phyloP scores from a whole-genome alignment of 2,329 filamentous ascomycete genomes.

The Calonectria pseudoturangicola region DNA sequence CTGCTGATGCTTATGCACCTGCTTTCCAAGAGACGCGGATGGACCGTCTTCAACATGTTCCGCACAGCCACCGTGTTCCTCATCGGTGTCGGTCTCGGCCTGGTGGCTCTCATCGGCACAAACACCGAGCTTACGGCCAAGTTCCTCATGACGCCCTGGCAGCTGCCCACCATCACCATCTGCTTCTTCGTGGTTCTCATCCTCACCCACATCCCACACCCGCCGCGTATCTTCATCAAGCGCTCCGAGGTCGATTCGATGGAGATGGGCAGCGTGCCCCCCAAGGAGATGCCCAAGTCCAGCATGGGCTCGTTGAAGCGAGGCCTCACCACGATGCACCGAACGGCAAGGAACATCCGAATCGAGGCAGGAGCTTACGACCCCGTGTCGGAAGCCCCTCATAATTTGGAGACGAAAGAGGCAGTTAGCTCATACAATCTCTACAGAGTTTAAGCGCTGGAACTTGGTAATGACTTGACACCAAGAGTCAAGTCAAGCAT shows the following conservation, averaged over 20 bases:
- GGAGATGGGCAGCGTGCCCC: constrained; percentile 16
- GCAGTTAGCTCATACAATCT: constrained; percentile 8
- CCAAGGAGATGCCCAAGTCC: neutral
- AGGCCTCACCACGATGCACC: constrained; percentile 30
- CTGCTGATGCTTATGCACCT: constrained; percentile 39
- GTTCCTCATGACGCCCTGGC: constrained; percentile 35
- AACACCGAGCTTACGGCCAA: constrained; percentile 17
- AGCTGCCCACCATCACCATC: constrained; percentile 35
- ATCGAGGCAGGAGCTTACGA: constrained; percentile 33
- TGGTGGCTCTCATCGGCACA: constrained; percentile 29
- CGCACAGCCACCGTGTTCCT: constrained; percentile 30
- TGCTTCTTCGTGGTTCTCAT: constrained; percentile 41
- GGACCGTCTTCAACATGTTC: constrained; percentile 39
- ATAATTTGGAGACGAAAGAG: constrained; percentile 8
- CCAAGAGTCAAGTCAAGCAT: neutral
- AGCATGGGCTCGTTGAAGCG: constrained; percentile 4
- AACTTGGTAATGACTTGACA: too few species aligned
- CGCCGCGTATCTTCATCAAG: constrained; percentile 35
- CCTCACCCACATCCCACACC: constrained; percentile 57
- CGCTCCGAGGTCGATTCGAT: constrained; percentile 20
- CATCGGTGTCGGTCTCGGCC: constrained; percentile 31
- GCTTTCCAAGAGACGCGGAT: constrained; percentile 31
- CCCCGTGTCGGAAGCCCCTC: constrained; percentile 23
- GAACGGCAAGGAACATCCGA: constrained; percentile 35
- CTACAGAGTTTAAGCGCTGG: constrained; percentile 18